Evolutionary conservation across 228 moss, liverwort and hornwort species (phyloP).

Genomic region (Sphagnum fallax): DNA sequence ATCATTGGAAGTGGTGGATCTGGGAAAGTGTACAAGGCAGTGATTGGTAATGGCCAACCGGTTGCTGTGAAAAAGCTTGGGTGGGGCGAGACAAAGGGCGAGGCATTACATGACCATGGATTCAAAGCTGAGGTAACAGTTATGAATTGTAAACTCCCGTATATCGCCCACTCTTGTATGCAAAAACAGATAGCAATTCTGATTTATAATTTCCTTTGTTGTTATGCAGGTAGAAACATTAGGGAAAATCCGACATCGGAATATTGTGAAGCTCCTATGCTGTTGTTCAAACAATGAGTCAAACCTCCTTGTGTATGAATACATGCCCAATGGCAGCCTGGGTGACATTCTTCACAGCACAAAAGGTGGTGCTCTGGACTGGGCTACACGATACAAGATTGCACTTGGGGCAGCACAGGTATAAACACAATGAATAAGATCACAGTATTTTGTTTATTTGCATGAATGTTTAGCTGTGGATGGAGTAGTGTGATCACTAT

Average conservation of each 20-base stretch:
- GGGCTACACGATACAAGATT: slow-evolving; percentile 40
- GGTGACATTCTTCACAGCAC: slow-evolving; percentile 55
- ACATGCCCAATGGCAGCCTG: slow-evolving; percentile 62
- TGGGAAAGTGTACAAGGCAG: slow-evolving; percentile 70
- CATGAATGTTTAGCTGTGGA: no score
- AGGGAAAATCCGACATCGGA: slow-evolving; percentile 58
- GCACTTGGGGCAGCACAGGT: slow-evolving; percentile 66
- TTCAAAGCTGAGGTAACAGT: slow-evolving; percentile 71
- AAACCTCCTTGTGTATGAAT: slow-evolving; percentile 59
- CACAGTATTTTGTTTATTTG: no score
- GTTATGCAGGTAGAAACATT: slow-evolving; percentile 46
- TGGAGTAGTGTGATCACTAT: no score
- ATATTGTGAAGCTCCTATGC: slow-evolving; percentile 68
- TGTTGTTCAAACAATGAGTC: slow-evolving; percentile 51
- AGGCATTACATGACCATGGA: slow-evolving; percentile 50
- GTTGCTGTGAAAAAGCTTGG: slow-evolving; percentile 91
- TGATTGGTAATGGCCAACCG: slow-evolving; percentile 55
- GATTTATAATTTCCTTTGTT: not conserved
- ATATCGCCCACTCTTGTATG: slow-evolving; percentile 1
- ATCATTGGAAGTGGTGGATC: slow-evolving; percentile 77
- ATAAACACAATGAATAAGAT: not conserved
- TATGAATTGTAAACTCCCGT: not conserved
- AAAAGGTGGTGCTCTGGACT: slow-evolving; percentile 43
- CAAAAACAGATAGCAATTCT: no score
- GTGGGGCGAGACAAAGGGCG: slow-evolving; percentile 35